Percentiles rank a stretch among this genome's conserved stretches.
phyloP scores from a whole-genome alignment of 225 moss, liverwort and hornwort species.

The Anthoceros angustus region DNA sequence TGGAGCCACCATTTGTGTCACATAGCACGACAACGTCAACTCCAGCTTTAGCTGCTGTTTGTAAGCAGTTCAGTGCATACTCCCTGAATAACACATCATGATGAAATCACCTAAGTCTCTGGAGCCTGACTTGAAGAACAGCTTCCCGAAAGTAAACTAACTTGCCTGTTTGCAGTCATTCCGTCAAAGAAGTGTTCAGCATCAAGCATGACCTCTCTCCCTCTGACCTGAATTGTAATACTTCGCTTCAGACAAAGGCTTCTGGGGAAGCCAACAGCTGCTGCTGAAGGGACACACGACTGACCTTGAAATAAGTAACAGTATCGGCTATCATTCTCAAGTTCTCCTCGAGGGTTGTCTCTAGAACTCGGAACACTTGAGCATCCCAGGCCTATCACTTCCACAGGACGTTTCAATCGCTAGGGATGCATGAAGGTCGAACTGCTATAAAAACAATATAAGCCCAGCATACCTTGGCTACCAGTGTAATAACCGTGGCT shows the following conservation, averaged over 20 bases:
- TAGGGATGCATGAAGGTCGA: background rate
- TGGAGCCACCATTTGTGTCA: slow-evolving; percentile 4
- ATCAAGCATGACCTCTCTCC: background rate
- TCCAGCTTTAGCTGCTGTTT: background rate
- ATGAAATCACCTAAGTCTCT: background rate
- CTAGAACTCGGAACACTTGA: background rate
- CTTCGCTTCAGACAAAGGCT: background rate
- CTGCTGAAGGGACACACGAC: no score
- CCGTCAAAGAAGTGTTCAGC: slow-evolving; percentile 2
- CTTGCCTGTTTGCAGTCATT: background rate
- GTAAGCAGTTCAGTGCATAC: slow-evolving; percentile 4
- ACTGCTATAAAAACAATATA: no score
- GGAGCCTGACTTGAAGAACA: no score
- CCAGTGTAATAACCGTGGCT: background rate
- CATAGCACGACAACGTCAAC: slow-evolving; percentile 2
- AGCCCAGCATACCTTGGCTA: background rate
- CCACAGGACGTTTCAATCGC: background rate
- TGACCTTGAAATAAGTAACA: background rate
- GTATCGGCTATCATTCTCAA: background rate
- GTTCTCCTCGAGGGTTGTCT: slow-evolving; percentile 1
- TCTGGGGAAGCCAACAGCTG: no score
- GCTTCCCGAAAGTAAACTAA: background rate
- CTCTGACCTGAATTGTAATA: background rate
- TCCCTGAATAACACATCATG: background rate
- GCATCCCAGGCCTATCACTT: background rate